Evolutionary conservation across 345 rosid genomes (phyloP), one percentile per base, ranked within the genome.

Genomic region (Mallotus nudiflorus): DNA sequence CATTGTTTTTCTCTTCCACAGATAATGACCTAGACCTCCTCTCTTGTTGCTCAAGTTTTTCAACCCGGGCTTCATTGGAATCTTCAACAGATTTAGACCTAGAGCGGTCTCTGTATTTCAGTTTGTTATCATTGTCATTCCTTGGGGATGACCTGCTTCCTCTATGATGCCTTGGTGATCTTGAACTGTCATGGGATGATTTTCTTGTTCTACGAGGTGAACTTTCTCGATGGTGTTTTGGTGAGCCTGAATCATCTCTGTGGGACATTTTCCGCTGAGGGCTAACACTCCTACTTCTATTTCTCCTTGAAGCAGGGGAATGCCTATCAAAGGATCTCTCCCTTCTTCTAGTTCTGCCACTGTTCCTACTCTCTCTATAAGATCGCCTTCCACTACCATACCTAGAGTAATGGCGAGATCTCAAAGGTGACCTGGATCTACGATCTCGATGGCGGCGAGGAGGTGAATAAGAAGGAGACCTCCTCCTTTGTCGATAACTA

Each of bases 381-480:
- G 85, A 81, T 65, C 82, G 76, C 62, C 87, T 81, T 70, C 83
- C 90, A 74, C 79, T 76, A 56, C 86, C 89, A 83, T 86, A 88
- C 63, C 86, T 85, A 35, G 83, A 84, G 74, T 77, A 80, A 69
- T 79, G 72, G 35, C 80, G 87, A 70, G 79, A 88, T 70, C 90
- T 80, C 19, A 82, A 46, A 2, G 96, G 97, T 45, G 98, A 87
- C 77, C 90, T 90, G 25, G 91, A 87, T 73, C 91, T 88, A 65
- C 73, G 81, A 67, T 81, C 84, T 80, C 95, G 82, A n/a, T 69
- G 85, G 55, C 64, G 79, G 29, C 81, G 92, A 52, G 83, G 72
- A 73, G 96, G 95, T 7, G 92, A 92, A 72, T 80, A 86, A 60
- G 96, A 71, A 39, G 84, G 90, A 75, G 97, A 89, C 78, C 88